A percentile compares a stretch with the other conserved stretches of the same genome.
Evolutionary conservation across 2,329 filamentous ascomycete species (phyloP).

Genomic region (Diaporthe sp.): DNA sequence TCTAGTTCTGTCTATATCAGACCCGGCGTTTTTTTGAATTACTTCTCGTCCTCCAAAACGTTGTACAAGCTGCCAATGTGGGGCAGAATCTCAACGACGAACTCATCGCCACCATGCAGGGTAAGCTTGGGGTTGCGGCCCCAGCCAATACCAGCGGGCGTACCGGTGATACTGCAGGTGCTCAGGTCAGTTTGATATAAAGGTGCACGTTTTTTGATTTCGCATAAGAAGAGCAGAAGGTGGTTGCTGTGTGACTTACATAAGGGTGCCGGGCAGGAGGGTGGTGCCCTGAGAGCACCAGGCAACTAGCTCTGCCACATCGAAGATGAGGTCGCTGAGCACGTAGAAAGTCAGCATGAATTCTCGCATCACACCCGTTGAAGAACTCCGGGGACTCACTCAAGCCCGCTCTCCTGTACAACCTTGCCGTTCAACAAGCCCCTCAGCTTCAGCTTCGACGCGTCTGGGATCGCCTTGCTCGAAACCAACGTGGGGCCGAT

Average conservation of each 20-base stretch:
- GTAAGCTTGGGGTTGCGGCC: slow-evolving; percentile 53
- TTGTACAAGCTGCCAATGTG: slow-evolving; percentile 59
- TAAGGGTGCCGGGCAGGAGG: slow-evolving; percentile 54
- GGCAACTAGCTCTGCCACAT: slow-evolving; percentile 58
- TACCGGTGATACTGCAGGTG: slow-evolving; percentile 52
- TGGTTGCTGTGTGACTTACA: slow-evolving; percentile 40
- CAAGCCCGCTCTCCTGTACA: slow-evolving; percentile 56
- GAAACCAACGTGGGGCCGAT: slow-evolving; percentile 65
- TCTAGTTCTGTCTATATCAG: neutral
- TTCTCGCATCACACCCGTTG: slow-evolving; percentile 39
- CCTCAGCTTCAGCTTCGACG: slow-evolving; percentile 54
- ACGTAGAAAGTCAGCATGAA: slow-evolving; percentile 17
- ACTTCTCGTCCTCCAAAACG: slow-evolving; percentile 53
- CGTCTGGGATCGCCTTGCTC: slow-evolving; percentile 55
- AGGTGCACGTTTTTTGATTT: neutral
- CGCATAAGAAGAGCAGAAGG: too few relatives aligned
- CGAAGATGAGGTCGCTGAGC: slow-evolving; percentile 67
- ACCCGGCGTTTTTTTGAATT: neutral
- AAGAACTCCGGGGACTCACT: slow-evolving; percentile 34
- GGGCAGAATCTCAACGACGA: slow-evolving; percentile 56
- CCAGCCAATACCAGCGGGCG: slow-evolving; percentile 56
- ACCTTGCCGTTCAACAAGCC: slow-evolving; percentile 64
- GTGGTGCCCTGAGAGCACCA: slow-evolving; percentile 59
- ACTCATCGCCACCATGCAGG: slow-evolving; percentile 55
- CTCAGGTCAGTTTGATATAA: neutral